Evolutionary conservation across 305 asterid species (phyloP), one percentile per base, ranked within the genome.

Genomic region (Fraxinus dipetala): DNA sequence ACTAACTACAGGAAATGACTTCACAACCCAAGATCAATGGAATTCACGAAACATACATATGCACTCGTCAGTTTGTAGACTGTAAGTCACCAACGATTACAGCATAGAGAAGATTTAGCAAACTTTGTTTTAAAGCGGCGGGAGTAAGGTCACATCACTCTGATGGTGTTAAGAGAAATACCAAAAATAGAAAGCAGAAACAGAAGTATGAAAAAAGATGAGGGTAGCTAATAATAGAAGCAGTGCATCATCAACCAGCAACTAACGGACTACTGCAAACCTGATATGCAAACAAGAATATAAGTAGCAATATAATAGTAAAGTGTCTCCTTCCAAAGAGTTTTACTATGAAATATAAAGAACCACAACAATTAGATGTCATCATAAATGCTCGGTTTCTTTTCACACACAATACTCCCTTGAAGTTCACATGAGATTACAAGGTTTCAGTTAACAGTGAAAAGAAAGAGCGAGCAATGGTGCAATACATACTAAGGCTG

Each of bases 161-260:
- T 45, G 18, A 45, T 13, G 18, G 56, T 11, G 56, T 45, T 45
- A 45, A 45, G 18, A 45, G 69, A 59, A 59, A 59, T n/a, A 59
- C 0, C 36, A 67, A 7, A 26, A 67, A 24, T 24, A 28, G 74
- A 11, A 26, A 24, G 18, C 74, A 24, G 18, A 18, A 59, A 18
- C 13, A 20, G 22, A 59, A 18, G 69, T 8, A 20, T 2, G 69
- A 20, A 59, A 59, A 20, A 59, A 7, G 69, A 20, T 59, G 28
- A 24, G 11, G 72, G 72, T 20, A 10, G 31, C 5, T 61, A 61
- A 61, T 61, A 61, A 61, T 6, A 61, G 30, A 59, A 59, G 31
- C 31, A 61, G 72, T 61, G 72, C 72, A 61, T 61, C 72, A 61
- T 61, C 72, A 61, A 61, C 31, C n/a, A 61, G 72, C 30, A 61